Base-by-base conservation (phyloP, 2,329 filamentous ascomycete species). In the Sporothrix inflata region DNA sequence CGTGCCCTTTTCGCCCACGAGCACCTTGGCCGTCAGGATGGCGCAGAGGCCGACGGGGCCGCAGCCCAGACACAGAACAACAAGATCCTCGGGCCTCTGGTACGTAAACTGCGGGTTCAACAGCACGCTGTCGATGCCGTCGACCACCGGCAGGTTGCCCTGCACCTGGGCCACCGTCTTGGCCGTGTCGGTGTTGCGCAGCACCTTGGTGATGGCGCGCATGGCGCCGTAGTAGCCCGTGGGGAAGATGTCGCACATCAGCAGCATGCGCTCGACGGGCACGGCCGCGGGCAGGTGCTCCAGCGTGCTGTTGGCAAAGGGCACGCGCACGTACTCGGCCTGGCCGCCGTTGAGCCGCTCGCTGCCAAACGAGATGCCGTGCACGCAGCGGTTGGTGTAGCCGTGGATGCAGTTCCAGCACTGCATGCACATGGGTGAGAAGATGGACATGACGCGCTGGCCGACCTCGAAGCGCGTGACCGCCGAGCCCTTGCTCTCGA, bases 161-260 rank as follows among this genome's bases (percentile, higher is more conserved):
- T 27, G 16, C 5, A 45, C 27, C 42, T 38, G 38, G 11, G 38
- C 19, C 27, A 57, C 57, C 30, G 27, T 27, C 24, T 8, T 38
- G 45, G 47, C 69, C n/a, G 55, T 45, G 30, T 66, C 34, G 14
- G 47, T 66, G 47, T 71, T 71, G 45, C 72, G 61, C 61, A 68
- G 69, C 14, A 73, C 34, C 34, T 68, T 57, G 3, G 60, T 66
- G 38, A 68, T 71, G 24, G 72, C 69, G 16, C 72, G 47, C 51
- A 68, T 73, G 38, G 65, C 72, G 7, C 72, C 72, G 61, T 73
- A 73, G 53, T 73, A 73, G 24, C 72, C 72, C 9, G 72, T 73
- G 0, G 72, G 72, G 53, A 73, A 71, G 30, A 73, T 73, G 69
- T 73, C 72, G 49, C 68, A 73, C 72, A 73, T 71, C 49, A 73